Base-by-base conservation (phyloP, 2,329 filamentous ascomycete species). In the Aspergillus proliferans region DNA sequence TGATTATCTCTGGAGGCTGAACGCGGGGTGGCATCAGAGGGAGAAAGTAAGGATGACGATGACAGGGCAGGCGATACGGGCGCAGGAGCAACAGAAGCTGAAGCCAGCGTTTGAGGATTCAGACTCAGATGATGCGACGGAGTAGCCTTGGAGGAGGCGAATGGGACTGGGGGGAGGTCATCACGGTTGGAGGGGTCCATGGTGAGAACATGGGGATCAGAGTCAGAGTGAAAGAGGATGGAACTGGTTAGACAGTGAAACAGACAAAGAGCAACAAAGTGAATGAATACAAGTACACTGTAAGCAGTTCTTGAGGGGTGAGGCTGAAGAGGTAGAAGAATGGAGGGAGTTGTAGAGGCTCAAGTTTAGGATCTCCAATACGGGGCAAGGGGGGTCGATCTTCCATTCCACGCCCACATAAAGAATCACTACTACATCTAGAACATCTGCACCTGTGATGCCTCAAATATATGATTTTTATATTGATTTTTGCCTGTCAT, bases 131-230 rank as follows among this genome's bases (percentile, higher is more conserved):
- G 14, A 43, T 64, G 56, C 8, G 56, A 52, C 15, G 56, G 50
- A 42, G 59, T 47, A 18, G 57, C 46, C 53, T 44, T 14, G 53
- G 46, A 28, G 48, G 46, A n/a, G 46, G 47, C 48, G 53, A 57
- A 56, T 53, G 52, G 48, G 26, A 47, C 39, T 30, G 49, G 24
- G 47, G 52, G 56, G 42, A 57, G 55, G 52, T 58, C 59, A 57
- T 58, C 57, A 50, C 48, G 47, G 42, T 58, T 62, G 53, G 58
- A 61, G 57, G 64, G 58, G 45, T 66, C 59, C 63, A 67, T 67
- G 48, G 57, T 60, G 57, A 54, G 53, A 45, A 34, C 33, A 47
- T 47, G 38, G 36, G 22, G 45, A 36, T 49, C 55, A 53, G 52
- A 49, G 48, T 49, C 46, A 47, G 54, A 58, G 58, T 8, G 30